Evolutionary conservation across 371 early-diverging fungal genomes (phyloP).

Genomic region (Funneliformis caledonium): DNA sequence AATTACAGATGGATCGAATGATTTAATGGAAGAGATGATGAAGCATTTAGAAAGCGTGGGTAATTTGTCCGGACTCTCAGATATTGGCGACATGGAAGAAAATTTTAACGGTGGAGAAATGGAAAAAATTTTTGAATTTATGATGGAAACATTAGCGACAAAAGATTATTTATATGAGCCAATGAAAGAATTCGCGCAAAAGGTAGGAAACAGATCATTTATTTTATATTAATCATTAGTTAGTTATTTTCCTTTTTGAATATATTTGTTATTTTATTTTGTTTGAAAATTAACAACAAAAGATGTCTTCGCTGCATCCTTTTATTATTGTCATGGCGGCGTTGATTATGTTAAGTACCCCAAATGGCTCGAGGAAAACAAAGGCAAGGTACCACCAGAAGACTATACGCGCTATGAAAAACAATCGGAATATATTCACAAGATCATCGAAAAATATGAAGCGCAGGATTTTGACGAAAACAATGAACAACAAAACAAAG

Average conservation of each 20-base stretch:
- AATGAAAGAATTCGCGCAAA: slow-evolving; percentile 81
- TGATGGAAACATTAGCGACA: slow-evolving; percentile 90
- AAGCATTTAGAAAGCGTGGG: slow-evolving; percentile 85
- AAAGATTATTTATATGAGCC: slow-evolving; percentile 94
- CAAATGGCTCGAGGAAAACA: slow-evolving; percentile 78
- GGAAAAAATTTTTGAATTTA: slow-evolving; percentile 82
- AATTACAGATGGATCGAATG: slow-evolving; percentile 64
- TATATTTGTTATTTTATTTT: slow-evolving; percentile 23
- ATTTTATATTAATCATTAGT: not conserved
- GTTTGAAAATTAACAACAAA: not conserved
- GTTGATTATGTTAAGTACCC: slow-evolving; percentile 69
- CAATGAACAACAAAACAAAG: slow-evolving; percentile 67
- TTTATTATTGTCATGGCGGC: slow-evolving; percentile 20
- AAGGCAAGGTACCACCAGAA: slow-evolving; percentile 62
- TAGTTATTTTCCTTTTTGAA: not conserved
- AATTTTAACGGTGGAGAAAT: slow-evolving; percentile 60
- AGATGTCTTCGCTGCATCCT: slow-evolving; percentile 24
- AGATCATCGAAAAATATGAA: slow-evolving; percentile 83
- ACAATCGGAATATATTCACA: slow-evolving; percentile 72
- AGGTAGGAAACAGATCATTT: slow-evolving; percentile 52
- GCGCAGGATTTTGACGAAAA: slow-evolving; percentile 57
- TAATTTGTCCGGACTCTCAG: slow-evolving; percentile 46
- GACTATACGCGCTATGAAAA: slow-evolving; percentile 76
- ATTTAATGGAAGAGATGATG: slow-evolving; percentile 87
- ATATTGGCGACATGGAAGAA: not conserved